Percentiles rank a stretch among this genome's conserved stretches.
phyloP scores from a whole-genome alignment of 805 yeast genomes.

The Cyberlindnera euphorbiae region DNA sequence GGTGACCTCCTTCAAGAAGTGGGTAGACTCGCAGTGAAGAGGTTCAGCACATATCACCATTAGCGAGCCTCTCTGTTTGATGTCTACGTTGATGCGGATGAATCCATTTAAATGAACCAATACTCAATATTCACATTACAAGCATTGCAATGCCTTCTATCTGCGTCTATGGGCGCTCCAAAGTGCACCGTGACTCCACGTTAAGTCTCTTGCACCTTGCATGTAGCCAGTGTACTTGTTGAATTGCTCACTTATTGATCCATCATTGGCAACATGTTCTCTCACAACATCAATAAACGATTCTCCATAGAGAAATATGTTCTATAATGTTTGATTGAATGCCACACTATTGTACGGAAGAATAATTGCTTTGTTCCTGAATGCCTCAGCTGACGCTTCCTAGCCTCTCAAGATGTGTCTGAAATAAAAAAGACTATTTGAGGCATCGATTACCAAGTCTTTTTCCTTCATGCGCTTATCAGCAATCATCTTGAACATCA shows the following conservation, averaged over 20 bases:
- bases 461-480: constrained; percentile 34
- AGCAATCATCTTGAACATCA: constrained; percentile 50
- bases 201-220: constrained; percentile 83
- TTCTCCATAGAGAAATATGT: constrained; percentile 56
- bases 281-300: constrained; percentile 57
- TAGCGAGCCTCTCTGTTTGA: background rate
- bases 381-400: too few relatives aligned
- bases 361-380: too few relatives aligned
- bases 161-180: constrained; percentile 70
- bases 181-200: constrained; percentile 87
- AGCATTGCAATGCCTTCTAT: constrained; percentile 31
- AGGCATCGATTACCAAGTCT: constrained; percentile 40
- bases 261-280: constrained; percentile 57
- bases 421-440: constrained; percentile 30
- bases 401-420: constrained; percentile 24
- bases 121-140: too few relatives aligned
- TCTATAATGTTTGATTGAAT: constrained; percentile 40
- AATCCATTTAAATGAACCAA: too few relatives aligned
- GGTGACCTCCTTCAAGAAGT: constrained; percentile 3
- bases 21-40: background rate
- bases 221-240: constrained; percentile 74
- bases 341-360: constrained; percentile 33
- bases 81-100: too few relatives aligned
- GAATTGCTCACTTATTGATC: constrained; percentile 85
- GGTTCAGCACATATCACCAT: background rate